Percentiles rank a stretch among this genome's conserved stretches.
Evolutionary conservation across 768 basidiomycete species (phyloP).

Genomic region (Suillus ampliporus): DNA sequence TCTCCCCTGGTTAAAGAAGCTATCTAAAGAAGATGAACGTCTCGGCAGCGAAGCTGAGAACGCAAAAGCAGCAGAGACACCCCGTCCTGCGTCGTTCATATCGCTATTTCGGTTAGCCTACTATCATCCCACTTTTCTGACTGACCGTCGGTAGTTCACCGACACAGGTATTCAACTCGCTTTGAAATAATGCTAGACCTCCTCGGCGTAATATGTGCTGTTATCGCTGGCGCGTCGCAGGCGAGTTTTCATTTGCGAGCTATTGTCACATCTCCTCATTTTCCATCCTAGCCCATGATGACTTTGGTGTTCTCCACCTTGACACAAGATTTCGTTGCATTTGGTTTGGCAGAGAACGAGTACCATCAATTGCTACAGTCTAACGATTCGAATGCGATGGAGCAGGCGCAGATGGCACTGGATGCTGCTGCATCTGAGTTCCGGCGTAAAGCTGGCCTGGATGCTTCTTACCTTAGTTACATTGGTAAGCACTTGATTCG

Average conservation of each 20-base stretch:
- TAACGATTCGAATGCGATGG: slow-evolving; percentile 17
- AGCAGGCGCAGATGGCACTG: slow-evolving; percentile 15
- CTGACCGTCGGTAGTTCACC: slow-evolving; percentile 7
- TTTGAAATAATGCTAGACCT: slow-evolving; percentile 69
- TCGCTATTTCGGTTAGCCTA: slow-evolving; percentile 58
- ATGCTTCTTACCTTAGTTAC: slow-evolving; percentile 44
- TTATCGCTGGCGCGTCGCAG: slow-evolving; percentile 80
- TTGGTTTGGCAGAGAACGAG: slow-evolving; percentile 23
- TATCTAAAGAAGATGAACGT: slow-evolving; percentile 27
- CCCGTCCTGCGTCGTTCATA: slow-evolving; percentile 46
- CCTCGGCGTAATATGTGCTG: slow-evolving; percentile 75
- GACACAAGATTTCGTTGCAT: slow-evolving; percentile 45
- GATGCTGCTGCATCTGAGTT: slow-evolving; percentile 25
- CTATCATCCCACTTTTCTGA: neutral
- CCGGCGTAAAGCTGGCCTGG: slow-evolving; percentile 35
- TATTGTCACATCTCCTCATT: neutral
- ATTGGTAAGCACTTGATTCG: slow-evolving; percentile 39
- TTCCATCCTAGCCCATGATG: slow-evolving; percentile 39
- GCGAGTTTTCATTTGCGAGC: slow-evolving; percentile 41
- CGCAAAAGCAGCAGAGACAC: slow-evolving; percentile 33
- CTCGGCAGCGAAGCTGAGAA: slow-evolving; percentile 4
- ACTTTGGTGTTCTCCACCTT: slow-evolving; percentile 56
- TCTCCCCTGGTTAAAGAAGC: slow-evolving; percentile 44
- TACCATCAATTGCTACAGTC: slow-evolving; percentile 11
- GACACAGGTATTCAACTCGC: slow-evolving; percentile 71